These are phyloP conservation scores for Achaetomiella virescens DNA, from an alignment of 495 filamentous ascomycete species.

Conservation along the genomic window DNA sequence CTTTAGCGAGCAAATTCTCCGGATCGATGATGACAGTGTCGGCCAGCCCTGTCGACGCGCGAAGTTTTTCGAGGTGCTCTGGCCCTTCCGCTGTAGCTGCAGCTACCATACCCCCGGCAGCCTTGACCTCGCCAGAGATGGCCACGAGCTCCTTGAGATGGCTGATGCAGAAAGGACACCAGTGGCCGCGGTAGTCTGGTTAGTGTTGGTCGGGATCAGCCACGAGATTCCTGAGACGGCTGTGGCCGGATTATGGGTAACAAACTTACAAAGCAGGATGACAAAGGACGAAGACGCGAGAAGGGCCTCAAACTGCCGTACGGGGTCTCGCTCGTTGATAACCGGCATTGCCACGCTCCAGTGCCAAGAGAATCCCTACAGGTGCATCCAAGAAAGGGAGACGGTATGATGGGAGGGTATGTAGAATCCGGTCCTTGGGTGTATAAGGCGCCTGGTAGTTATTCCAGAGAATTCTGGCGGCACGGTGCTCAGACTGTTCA, in stretches of 20 bases:
- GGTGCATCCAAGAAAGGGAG: too few relatives aligned
- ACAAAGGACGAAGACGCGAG: not conserved
- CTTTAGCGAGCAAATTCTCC: not conserved
- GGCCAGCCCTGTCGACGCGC: not conserved
- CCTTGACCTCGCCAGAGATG: not conserved
- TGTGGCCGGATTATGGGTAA: too few relatives aligned
- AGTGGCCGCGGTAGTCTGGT: not conserved
- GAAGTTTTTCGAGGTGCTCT: not conserved
- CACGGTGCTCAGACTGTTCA: too few relatives aligned
- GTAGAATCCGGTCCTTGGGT: too few relatives aligned
- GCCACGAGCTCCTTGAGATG: not conserved
- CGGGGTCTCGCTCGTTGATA: too few relatives aligned
- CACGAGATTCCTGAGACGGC: too few relatives aligned
- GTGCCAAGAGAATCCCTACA: too few relatives aligned
- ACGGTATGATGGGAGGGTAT: too few relatives aligned
- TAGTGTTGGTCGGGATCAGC: not conserved
- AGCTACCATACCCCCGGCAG: not conserved
- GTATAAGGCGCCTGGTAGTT: too few relatives aligned
- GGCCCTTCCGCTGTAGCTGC: not conserved
- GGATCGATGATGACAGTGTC: not conserved
- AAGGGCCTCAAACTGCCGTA: not conserved
- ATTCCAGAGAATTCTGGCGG: too few relatives aligned
- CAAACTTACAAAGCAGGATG: not conserved
- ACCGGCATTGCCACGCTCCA: too few relatives aligned
- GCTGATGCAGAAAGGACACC: not conserved